Evolutionary conservation across 1,139 yeast genomes (phyloP).

Genomic region (Candida pseudoviswanathii): DNA sequence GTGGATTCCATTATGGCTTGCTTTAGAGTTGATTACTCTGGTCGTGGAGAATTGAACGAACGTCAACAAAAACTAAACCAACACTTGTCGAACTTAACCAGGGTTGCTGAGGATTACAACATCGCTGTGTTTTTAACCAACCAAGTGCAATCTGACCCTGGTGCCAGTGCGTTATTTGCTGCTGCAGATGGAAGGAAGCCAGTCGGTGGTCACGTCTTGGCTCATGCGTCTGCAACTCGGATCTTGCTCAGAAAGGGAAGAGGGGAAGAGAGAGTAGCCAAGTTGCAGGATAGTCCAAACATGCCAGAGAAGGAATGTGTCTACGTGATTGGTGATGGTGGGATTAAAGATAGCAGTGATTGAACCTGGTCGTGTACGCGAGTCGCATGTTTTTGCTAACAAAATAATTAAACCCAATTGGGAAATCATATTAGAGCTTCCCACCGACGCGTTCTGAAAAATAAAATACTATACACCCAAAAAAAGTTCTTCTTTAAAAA

Average conservation of each 20-base stretch:
- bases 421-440: slow-evolving; percentile 24
- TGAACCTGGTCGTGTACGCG: slow-evolving; percentile 4
- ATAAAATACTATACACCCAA: background rate
- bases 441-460: background rate
- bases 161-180: slow-evolving; percentile 65
- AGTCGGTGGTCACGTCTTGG: slow-evolving; percentile 65
- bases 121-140: slow-evolving; percentile 62
- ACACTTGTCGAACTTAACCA: slow-evolving; percentile 52
- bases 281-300: slow-evolving; percentile 63
- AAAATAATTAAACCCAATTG: slow-evolving; percentile 23
- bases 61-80: slow-evolving; percentile 62
- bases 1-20: slow-evolving; percentile 65
- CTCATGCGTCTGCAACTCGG: slow-evolving; percentile 67
- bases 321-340: slow-evolving; percentile 54
- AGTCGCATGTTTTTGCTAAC: background rate
- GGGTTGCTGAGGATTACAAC: slow-evolving; percentile 61
- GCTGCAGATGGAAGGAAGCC: slow-evolving; percentile 68
- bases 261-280: slow-evolving; percentile 67
- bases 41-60: slow-evolving; percentile 63
- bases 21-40: slow-evolving; percentile 60
- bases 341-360: slow-evolving; percentile 47
- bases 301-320: slow-evolving; percentile 62
- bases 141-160: slow-evolving; percentile 70
- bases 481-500: background rate
- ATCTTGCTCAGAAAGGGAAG: slow-evolving; percentile 59